phyloP scores from a whole-genome alignment of 495 filamentous ascomycete genomes.

The Neurospora pannonica region DNA sequence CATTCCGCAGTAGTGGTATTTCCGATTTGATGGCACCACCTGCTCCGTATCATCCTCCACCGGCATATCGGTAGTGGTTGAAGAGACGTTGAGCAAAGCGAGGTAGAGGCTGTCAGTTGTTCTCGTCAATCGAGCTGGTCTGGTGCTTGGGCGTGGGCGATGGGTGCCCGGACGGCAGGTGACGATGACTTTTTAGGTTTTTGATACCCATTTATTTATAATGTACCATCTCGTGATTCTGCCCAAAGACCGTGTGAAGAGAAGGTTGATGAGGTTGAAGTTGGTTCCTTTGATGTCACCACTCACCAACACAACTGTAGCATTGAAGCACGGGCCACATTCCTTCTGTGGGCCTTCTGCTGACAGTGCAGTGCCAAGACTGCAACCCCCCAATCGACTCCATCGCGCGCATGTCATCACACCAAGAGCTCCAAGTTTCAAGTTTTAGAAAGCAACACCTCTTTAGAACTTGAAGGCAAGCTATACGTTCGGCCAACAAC shows the following conservation, averaged over 20 bases:
- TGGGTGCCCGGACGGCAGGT: not conserved
- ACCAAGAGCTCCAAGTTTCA: not conserved
- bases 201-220: not conserved
- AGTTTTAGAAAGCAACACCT: not conserved
- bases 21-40: slow-evolving; percentile 4
- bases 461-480: no score
- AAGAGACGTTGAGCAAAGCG: not conserved
- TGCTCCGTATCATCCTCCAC: slow-evolving; percentile 12
- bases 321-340: not conserved
- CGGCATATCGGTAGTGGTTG: slow-evolving; percentile 11
- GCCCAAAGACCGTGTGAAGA: not conserved
- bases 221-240: not conserved
- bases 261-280: not conserved
- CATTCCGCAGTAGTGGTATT: not conserved
- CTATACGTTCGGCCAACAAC: not conserved
- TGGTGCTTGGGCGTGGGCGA: not conserved
- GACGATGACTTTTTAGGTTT: not conserved
- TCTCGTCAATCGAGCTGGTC: not conserved
- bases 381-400: not conserved
- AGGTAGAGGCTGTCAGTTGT: not conserved
- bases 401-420: not conserved
- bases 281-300: not conserved
- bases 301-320: not conserved
- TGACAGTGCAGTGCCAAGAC: not conserved
- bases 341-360: not conserved